Evolutionary conservation across 129 eudicot species (phyloP), one percentile per base, ranked within the genome.

Genomic region (Tagetes erecta): DNA sequence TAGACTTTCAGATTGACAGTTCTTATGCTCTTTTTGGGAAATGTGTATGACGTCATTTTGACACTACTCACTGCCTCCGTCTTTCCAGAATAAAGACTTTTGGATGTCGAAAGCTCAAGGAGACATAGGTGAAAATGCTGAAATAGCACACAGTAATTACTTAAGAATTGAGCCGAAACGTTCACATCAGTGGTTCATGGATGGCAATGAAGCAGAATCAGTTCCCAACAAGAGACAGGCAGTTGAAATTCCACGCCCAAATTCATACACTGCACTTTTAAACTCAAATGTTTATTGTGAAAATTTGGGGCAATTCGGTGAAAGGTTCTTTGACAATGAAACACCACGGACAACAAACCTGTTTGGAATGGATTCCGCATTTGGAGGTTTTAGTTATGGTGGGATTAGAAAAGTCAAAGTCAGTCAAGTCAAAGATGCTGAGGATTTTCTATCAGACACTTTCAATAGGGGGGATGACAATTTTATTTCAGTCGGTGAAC

Each of bases 151-250:
- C 64, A 80, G 42, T 64, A 79, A 51, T 64, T 69, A 83, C 44
- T 72, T 83, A 9, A 69, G 81, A 85, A 55, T 68, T 2, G 93
- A 85, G 47, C 78, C 76, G 31, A 87, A 87, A 55, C 87, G 80
- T 65, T 66, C 89, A 56, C 92, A 84, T 40, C 89, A 84, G 69
- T 84, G 92, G 87, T 82, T 87, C 73, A 82, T 84, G 68, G 87
- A 87, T 65, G 83, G 82, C 52, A 64, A 73, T 9, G 89, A 84
- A 58, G 72, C 81, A 53, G 85, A 79, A 49, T 59, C 82, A 27
- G 77, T 81, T 45, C 82, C 89, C 55, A 84, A 67, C 83, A 87
- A 87, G 69, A 87, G 71, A 57, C 92, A 81, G 74, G 83, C 87
- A 42, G 74, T 82, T 76, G 92, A 82, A 76, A 51, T 72, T 77